Percentiles rank a stretch among this genome's conserved stretches.
phyloP scores from a whole-genome alignment of 2,329 filamentous ascomycete genomes.

The Epichloe gansuensis region DNA sequence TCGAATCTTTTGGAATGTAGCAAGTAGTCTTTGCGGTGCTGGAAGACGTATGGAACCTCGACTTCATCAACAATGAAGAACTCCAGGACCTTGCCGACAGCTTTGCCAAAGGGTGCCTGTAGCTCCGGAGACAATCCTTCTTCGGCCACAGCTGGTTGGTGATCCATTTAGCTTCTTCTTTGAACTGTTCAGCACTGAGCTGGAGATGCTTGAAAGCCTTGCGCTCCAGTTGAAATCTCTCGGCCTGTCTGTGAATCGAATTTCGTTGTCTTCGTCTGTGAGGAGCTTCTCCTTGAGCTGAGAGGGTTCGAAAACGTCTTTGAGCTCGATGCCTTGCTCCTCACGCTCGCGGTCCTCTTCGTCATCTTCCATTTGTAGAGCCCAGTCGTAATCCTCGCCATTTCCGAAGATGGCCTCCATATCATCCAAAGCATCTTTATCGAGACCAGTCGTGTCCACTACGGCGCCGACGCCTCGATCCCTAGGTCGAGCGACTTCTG shows the following conservation, averaged over 20 bases:
- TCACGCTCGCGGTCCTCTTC: slow-evolving; percentile 68
- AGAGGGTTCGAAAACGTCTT: slow-evolving; percentile 96
- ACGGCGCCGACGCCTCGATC: slow-evolving; percentile 57
- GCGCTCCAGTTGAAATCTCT: slow-evolving; percentile 85
- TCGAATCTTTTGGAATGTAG: slow-evolving; percentile 71
- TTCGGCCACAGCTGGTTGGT: slow-evolving; percentile 81
- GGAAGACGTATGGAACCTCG: slow-evolving; percentile 95
- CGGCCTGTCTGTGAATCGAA: slow-evolving; percentile 80
- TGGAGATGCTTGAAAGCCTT: slow-evolving; percentile 77
- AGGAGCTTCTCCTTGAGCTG: slow-evolving; percentile 89
- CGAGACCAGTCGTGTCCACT: slow-evolving; percentile 71
- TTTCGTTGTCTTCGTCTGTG: slow-evolving; percentile 88
- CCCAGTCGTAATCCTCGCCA: slow-evolving; percentile 92
- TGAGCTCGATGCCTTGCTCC: slow-evolving; percentile 79
- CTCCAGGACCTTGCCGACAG: slow-evolving; percentile 83
- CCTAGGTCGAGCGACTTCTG: slow-evolving; percentile 74
- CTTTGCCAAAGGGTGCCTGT: slow-evolving; percentile 71
- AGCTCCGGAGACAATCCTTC: slow-evolving; percentile 63
- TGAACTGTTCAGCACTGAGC: slow-evolving; percentile 72
- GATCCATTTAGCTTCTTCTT: slow-evolving; percentile 87
- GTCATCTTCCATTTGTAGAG: slow-evolving; percentile 76
- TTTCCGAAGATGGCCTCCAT: slow-evolving; percentile 95
- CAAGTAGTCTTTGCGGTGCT: slow-evolving; percentile 94
- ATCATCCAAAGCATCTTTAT: slow-evolving; percentile 87
- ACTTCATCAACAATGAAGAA: slow-evolving; percentile 92